These are phyloP conservation scores for Gracilaria gracilis DNA, from an alignment of 23 red algal genomes.

Conservation along the genomic window DNA sequence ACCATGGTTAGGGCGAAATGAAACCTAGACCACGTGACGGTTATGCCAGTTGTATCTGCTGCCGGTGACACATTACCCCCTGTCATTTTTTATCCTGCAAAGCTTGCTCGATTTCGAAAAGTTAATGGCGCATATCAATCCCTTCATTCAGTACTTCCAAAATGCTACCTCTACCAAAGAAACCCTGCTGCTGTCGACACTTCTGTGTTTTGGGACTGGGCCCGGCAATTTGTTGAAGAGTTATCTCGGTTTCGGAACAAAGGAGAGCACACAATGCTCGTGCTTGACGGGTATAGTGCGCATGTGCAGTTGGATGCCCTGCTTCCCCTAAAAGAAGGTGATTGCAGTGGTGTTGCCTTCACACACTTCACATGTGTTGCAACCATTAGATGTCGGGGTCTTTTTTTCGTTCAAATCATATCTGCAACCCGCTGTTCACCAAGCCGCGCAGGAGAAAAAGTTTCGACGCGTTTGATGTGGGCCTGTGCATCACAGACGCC, in stretches of 20 bases:
- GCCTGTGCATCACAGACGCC: no score
- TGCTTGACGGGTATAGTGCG: conserved; percentile 22
- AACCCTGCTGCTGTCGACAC: neutral
- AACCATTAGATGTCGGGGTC: conserved; percentile 30
- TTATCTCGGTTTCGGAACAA: neutral
- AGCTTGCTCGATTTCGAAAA: neutral
- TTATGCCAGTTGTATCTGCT: neutral
- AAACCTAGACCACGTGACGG: neutral
- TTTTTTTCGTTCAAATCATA: no score
- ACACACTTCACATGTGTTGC: conserved; percentile 10
- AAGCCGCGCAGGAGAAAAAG: no score
- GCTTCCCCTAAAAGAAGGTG: neutral
- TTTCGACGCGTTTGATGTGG: neutral
- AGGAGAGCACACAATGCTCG: neutral
- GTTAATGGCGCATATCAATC: neutral
- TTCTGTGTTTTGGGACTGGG: neutral
- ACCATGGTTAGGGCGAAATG: neutral
- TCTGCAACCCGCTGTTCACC: no score
- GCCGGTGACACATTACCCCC: neutral
- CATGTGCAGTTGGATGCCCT: neutral
- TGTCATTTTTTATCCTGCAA: conserved; percentile 2
- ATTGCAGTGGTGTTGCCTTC: neutral
- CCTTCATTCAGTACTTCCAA: neutral
- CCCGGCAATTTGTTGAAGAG: conserved; percentile 26
- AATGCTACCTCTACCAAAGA: neutral